Evolutionary conservation across 495 filamentous ascomycete species (phyloP).

Genomic region (Penicillium ochrochloron): DNA sequence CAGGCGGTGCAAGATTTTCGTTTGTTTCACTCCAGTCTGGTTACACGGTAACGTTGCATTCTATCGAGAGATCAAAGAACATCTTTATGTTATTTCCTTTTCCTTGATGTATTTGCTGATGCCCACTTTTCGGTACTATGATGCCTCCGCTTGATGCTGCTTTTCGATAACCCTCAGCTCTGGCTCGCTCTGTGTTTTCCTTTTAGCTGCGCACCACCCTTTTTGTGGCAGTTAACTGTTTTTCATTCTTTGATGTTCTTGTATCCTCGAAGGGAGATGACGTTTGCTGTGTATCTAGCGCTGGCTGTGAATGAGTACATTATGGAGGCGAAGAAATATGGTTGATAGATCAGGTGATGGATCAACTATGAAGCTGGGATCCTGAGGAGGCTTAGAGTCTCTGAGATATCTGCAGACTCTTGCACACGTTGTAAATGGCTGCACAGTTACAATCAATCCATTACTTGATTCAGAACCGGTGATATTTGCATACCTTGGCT

Average conservation of each 20-base stretch:
- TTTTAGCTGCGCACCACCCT: conserved; percentile 9
- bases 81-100: conserved; percentile 9
- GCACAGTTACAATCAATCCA: neutral
- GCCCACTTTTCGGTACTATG: conserved; percentile 23
- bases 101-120: conserved; percentile 28
- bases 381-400: conserved; percentile 1
- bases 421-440: conserved; percentile 14
- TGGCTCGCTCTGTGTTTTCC: conserved; percentile 19
- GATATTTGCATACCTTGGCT: neutral
- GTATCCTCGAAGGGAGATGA: conserved; percentile 17
- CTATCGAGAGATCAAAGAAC: conserved; percentile 23
- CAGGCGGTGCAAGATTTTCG: conserved; percentile 10
- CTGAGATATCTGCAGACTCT: conserved; percentile 4
- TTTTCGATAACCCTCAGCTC: conserved; percentile 17
- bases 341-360: conserved; percentile 19
- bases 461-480: neutral
- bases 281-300: conserved; percentile 12
- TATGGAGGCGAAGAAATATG: conserved; percentile 12
- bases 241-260: conserved; percentile 14
- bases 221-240: conserved; percentile 1
- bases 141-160: conserved; percentile 22
- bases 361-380: conserved; percentile 20
- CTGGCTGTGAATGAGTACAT: conserved; percentile 5
- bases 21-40: conserved; percentile 15
- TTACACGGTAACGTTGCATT: conserved; percentile 19